These are phyloP conservation scores for Scheffersomyces lignosus DNA, from an alignment of 805 yeast genomes.

Conservation along the genomic window DNA sequence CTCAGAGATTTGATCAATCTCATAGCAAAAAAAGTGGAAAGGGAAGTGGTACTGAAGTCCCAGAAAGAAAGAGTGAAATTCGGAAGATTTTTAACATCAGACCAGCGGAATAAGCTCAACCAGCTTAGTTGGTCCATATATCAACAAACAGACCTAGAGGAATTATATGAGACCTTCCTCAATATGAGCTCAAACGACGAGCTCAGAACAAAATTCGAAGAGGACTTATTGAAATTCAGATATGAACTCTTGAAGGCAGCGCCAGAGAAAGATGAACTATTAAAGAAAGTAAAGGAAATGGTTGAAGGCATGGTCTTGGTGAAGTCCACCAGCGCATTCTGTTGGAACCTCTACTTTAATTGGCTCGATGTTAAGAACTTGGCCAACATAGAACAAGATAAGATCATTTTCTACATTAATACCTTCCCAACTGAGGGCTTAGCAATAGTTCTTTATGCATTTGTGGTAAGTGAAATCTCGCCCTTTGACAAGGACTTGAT, in stretches of 20 bases:
- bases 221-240: conserved; percentile 55
- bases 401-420: conserved; percentile 52
- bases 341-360: conserved; percentile 76
- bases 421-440: conserved; percentile 62
- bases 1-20: conserved; percentile 45
- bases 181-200: conserved; percentile 61
- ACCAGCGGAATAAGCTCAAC: conserved; percentile 38
- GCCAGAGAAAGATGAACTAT: conserved; percentile 48
- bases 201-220: conserved; percentile 59
- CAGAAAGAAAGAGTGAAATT: conserved; percentile 51
- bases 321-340: conserved; percentile 55
- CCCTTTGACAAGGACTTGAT: conserved; percentile 44
- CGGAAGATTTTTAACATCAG: conserved; percentile 43
- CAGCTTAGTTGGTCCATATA: conserved; percentile 49
- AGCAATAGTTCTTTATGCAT: conserved; percentile 62
- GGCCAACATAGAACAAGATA: conserved; percentile 45
- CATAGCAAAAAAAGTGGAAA: conserved; percentile 40
- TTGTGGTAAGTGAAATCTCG: conserved; percentile 65
- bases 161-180: conserved; percentile 54
- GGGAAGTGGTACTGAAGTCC: conserved; percentile 36
- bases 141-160: conserved; percentile 50
- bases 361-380: conserved; percentile 63
- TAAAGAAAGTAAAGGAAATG: conserved; percentile 50
- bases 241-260: conserved; percentile 53
- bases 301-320: conserved; percentile 74